Evolutionary conservation across 1,284 basidiomycete genomes (phyloP), one percentile per base, ranked within the genome.

Genomic region (Malassezia pachydermatis): DNA sequence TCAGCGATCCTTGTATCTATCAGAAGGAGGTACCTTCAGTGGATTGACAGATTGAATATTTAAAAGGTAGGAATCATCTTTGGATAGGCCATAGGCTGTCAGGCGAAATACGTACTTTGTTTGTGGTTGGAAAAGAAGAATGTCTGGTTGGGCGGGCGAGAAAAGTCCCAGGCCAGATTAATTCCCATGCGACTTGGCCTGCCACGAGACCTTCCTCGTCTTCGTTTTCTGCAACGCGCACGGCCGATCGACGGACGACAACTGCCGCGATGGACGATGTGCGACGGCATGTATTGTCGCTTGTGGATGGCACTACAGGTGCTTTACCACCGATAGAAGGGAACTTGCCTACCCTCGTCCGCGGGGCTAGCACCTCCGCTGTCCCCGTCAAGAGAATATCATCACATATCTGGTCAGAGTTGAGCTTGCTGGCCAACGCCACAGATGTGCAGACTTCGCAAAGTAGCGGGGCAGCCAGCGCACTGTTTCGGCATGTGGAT

Each of bases 31-130:
- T 11, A 24, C 37, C 40, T 24, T 52, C 50, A 52, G 36, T 52
- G 50, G 50, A 52, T 52, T 52, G 50, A 52, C 50, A 52, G 50
- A 52, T 52, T 52, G 50, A 47, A 38, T 30, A 10, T 16, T 16
- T 33, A 36, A 13, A 36, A 3, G 34, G n/a, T 16, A 19, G 34
- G 20, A 17, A 3, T 36, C 34, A 36, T 36, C 34, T 36, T 7
- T 10, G n/a, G n/a, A n/a, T n/a, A n/a, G n/a, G n/a, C n/a, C n/a
- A n/a, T n/a, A n/a, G n/a, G 34, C 34, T 36, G n/a, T 17, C 19
- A 17, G 10, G 34, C 9, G 11, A 13, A 10, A 10, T 3, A 36
- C 34, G 34, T 36, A 36, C 34, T 36, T 3, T 39, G 20, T 8
- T 39, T 36, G 14, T 19, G 34, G 34, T 14, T 10, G 17, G 13